Base-by-base conservation (phyloP, 805 yeast species). In the Phaffomyces antillensis region DNA sequence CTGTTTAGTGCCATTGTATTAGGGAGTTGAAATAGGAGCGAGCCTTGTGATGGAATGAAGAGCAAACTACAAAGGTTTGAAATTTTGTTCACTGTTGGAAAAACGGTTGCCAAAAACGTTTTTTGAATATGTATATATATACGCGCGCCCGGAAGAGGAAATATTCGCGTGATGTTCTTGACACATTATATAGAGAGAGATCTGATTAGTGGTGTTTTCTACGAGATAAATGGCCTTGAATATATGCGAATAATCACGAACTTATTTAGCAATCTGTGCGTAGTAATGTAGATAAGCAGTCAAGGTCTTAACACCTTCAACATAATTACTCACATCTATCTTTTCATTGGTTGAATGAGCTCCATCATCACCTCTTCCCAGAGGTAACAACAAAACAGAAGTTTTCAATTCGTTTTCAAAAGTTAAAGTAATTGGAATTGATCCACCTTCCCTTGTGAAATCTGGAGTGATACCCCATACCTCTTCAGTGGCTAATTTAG, bases 341-440 rank as follows among this genome's bases (percentile, higher is more conserved):
- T 93, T 93, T 71, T 93, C 99, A 63, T 93, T 93, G 59, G 93
- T 89, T 20, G 96, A 88, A 66, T 93, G 99, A 39, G 99, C 99
- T 58, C 99, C 99, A 62, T 93, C 99, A 64, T 93, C 97, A 55
- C 99, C 99, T 70, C 95, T 84, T 53, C 99, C 99, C 85, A 93
- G 86, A 52, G 99, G 99, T 57, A 93, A 77, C 60, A 93, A 73
- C 52, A 93, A 73, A 31, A 90, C 98, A 51, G 82, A 82, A 23
- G 95, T 86, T 57, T 86, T 81, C 60, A 93, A 76, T 62, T 80
- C 81, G 59, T 89, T 75, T 72, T 93, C 96, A 68, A 93, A 93
- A 32, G 96, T 84, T 54, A 93, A 68, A 20, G 99, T 91, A 64
- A 93, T 90, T 52, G 99, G 99, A 61, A 93, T 93, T 5, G 97